Base-by-base conservation (phyloP, 2,329 filamentous ascomycete species). In the Fusarium torulosum region DNA sequence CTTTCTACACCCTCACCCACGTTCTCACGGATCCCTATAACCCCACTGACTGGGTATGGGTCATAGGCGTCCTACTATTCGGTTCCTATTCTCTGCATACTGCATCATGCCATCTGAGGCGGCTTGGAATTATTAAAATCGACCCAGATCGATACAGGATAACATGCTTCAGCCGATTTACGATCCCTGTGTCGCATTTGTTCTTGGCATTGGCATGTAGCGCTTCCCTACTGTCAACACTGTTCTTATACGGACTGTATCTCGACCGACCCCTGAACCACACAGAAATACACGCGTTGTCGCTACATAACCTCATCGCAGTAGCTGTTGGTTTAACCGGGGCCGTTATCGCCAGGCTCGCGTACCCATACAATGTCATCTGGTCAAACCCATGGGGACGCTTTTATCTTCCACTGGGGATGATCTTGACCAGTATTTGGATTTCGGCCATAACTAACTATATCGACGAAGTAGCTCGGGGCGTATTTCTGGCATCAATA, bases 21-120 rank as follows among this genome's bases (percentile, higher is more conserved):
- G 58, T 63, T 6, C 47, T 75, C 7, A 58, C 64, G 33, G 64
- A 70, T 10, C 73, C 73, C 4, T 59, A 59, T 38, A 66, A 61
- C 14, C 21, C 65, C 1, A 40, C 40, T 2, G 72, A 75, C 45
- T 75, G 71, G 73, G 43, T 62, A 9, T 67, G 69, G 70, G 61
- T 51, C 3, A 51, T 69, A 7, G 63, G 62, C 7, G 49, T 73
- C 4, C 44, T 71, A 31, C 59, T 74, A 31, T 75, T 72, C 40
- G 70, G 61, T 10, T 54, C 53, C 3, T 75, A 75, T 43, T 73
- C 62, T 1, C 46, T 65, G 6, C 53, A 63, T 3, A 52, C 31
- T 14, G 62, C 63, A 0, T 56, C 60, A 7, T 49, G 50, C 15
- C 73, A 73, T 23, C 42, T 75, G 37, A 57, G 42, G 9, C 69